Conservation (phyloP, 306 rosid genomes). For the Leucaena leucocephala region DNA sequence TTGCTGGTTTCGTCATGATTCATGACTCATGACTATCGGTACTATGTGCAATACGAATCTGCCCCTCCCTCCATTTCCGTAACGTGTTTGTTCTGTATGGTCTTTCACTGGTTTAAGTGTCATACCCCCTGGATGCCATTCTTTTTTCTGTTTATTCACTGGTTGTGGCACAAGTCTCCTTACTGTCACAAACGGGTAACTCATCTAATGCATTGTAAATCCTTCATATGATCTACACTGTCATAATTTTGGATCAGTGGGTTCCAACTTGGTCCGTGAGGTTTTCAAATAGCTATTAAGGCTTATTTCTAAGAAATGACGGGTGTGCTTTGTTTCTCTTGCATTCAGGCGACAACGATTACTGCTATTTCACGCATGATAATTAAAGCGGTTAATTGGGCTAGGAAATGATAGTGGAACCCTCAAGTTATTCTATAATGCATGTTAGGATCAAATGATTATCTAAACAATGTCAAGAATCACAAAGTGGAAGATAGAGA, state of each 20-base stretch:
- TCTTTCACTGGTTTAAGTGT: neutral
- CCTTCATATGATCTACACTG: neutral
- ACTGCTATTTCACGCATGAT: constrained; percentile 17
- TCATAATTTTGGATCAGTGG: constrained; percentile 33
- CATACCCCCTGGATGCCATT: neutral
- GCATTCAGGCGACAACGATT: constrained; percentile 35
- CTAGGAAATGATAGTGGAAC: constrained; percentile 38
- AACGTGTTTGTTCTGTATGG: neutral
- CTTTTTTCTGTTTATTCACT: neutral
- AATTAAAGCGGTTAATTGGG: constrained; percentile 22
- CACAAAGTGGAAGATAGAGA: constrained; percentile 91
- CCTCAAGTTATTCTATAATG: constrained; percentile 45
- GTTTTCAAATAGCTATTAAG: neutral
- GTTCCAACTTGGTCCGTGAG: constrained; percentile 32
- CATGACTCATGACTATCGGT: neutral
- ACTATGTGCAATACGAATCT: constrained; percentile 16
- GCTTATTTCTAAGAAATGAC: constrained; percentile 25
- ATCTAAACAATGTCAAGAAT: constrained; percentile 80
- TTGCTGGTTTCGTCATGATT: constrained; percentile 2
- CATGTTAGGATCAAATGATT: constrained; percentile 42
- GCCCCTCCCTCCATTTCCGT: neutral
- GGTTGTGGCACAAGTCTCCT: constrained; percentile 21
- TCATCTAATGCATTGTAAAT: constrained; percentile 18
- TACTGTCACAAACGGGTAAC: neutral
- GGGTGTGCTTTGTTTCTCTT: constrained; percentile 31